Conservation (phyloP, 179 eudicot genomes). For the Beta corolliflora region DNA sequence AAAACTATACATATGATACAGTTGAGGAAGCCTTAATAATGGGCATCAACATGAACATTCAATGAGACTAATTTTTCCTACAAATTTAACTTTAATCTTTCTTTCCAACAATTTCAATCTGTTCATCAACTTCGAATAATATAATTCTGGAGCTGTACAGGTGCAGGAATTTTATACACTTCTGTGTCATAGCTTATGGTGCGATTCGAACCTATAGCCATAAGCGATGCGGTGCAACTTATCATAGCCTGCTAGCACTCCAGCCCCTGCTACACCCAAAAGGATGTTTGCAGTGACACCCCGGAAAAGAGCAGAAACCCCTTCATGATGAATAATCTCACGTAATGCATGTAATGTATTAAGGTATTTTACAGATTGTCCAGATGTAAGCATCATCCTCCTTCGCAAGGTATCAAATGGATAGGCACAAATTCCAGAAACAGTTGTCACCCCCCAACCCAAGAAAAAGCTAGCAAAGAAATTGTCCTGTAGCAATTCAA, state of each 20-base stretch:
- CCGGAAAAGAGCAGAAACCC: constrained; percentile 70
- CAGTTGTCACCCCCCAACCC: constrained; percentile 94
- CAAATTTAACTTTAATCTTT: constrained; percentile 8
- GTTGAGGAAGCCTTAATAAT: constrained; percentile 12
- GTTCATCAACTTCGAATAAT: not conserved
- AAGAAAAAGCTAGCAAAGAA: constrained; percentile 87
- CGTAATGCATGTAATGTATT: constrained; percentile 67
- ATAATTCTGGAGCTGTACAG: constrained; percentile 21
- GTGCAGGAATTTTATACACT: constrained; percentile 10
- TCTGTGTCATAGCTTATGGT: constrained; percentile 35
- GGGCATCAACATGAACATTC: not conserved
- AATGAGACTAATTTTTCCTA: constrained; percentile 12
- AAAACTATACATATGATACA: constrained; percentile 38
- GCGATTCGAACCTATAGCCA: constrained; percentile 47
- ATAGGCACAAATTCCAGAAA: constrained; percentile 91
- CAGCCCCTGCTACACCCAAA: constrained; percentile 96
- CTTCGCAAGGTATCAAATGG: constrained; percentile 95
- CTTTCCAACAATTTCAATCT: constrained; percentile 14
- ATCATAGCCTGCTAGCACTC: constrained; percentile 98
- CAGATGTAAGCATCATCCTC: constrained; percentile 99
- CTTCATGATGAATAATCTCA: constrained; percentile 79
- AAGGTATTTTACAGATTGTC: constrained; percentile 73
- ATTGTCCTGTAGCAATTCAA: constrained; percentile 59
- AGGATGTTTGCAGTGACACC: constrained; percentile 94
- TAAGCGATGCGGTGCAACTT: constrained; percentile 61